Evolutionary conservation across 768 basidiomycete species (phyloP).

Genomic region (Termitomyces sp.): DNA sequence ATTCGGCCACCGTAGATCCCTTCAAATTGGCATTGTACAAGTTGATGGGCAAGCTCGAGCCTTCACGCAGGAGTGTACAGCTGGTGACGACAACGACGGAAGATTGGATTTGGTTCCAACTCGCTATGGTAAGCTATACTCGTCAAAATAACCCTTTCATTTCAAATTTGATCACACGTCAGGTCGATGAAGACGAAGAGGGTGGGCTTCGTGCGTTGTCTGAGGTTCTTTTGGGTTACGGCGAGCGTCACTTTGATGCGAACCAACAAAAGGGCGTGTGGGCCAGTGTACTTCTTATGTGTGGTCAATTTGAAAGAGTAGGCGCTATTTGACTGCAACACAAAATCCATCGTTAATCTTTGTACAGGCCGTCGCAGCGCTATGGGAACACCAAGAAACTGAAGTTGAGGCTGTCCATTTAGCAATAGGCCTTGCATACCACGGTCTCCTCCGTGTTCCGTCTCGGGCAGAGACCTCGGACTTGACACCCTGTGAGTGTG

Average conservation of each 20-base stretch:
- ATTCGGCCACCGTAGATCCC: conserved; percentile 83
- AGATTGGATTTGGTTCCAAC: conserved; percentile 98
- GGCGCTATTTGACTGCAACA: conserved; percentile 15
- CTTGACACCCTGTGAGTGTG: conserved; percentile 62
- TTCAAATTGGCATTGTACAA: conserved; percentile 97
- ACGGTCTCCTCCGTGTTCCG: conserved; percentile 85
- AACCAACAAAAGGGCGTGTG: conserved; percentile 64
- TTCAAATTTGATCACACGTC: conserved; percentile 1
- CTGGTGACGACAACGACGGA: conserved; percentile 90
- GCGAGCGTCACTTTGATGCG: conserved; percentile 77
- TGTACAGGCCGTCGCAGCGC: conserved; percentile 75
- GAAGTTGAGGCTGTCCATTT: conserved; percentile 94
- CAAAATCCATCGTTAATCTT: not conserved
- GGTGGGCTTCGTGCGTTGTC: conserved; percentile 68
- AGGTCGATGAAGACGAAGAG: conserved; percentile 81
- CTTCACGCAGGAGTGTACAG: conserved; percentile 68
- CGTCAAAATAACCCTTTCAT: not conserved
- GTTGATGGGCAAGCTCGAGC: conserved; percentile 89
- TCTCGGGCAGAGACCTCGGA: conserved; percentile 79
- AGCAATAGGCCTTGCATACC: conserved; percentile 87
- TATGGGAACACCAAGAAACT: conserved; percentile 83
- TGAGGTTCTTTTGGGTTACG: conserved; percentile 73
- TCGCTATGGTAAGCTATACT: conserved; percentile 59
- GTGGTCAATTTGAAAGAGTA: conserved; percentile 92
- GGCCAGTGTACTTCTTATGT: conserved; percentile 82